Conservation (phyloP, 108 stramenopile genomes). For the Skeletonema grethae region DNA sequence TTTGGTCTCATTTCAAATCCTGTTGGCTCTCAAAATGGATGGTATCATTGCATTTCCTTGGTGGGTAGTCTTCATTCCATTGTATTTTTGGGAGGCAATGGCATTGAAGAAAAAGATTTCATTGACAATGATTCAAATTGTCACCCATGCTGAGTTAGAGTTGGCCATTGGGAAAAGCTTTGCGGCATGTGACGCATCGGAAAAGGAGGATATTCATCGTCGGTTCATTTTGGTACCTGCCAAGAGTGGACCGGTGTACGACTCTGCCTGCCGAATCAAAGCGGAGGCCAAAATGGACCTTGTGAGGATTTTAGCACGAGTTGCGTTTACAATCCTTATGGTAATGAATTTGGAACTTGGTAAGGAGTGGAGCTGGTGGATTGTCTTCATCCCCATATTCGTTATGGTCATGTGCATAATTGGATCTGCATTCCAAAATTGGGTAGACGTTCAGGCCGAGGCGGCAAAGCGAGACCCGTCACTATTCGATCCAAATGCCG, state of each 20-base stretch:
- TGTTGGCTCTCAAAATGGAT: constrained; percentile 71
- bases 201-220: constrained; percentile 69
- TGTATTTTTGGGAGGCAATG: constrained; percentile 74
- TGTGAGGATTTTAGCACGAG: constrained; percentile 57
- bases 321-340: constrained; percentile 61
- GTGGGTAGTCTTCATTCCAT: constrained; percentile 73
- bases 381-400: constrained; percentile 82
- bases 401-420: constrained; percentile 58
- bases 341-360: constrained; percentile 66
- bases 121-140: constrained; percentile 64
- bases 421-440: constrained; percentile 60
- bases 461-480: constrained; percentile 71
- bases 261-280: constrained; percentile 62
- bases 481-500: constrained; percentile 41
- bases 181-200: constrained; percentile 65
- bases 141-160: constrained; percentile 82
- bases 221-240: constrained; percentile 78
- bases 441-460: constrained; percentile 60
- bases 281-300: constrained; percentile 68
- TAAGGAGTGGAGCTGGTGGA: constrained; percentile 84
- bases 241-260: constrained; percentile 58
- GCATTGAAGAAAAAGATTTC: constrained; percentile 69
- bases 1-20: constrained; percentile 69
- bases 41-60: constrained; percentile 47
- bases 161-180: constrained; percentile 75